These are phyloP conservation scores for Hymenoscyphus repandus DNA, from an alignment of 2,329 filamentous ascomycete genomes.

Conservation along the genomic window DNA sequence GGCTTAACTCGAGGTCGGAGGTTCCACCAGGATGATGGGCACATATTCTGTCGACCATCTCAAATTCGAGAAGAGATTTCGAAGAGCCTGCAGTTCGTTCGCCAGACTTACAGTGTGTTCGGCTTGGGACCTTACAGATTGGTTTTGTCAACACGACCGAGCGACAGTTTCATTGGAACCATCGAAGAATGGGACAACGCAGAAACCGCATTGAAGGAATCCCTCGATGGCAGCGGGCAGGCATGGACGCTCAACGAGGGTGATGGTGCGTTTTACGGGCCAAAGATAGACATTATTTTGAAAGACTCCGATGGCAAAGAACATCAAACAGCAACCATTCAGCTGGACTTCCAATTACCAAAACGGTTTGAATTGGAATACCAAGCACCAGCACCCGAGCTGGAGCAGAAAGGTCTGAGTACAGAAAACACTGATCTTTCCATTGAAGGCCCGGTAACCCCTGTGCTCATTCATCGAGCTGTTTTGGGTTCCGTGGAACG, in stretches of 20 bases:
- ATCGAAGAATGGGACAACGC: constrained; percentile 64
- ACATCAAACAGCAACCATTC: constrained; percentile 83
- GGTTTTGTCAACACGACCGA: constrained; percentile 72
- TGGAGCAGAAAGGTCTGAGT: constrained; percentile 48
- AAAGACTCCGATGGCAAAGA: constrained; percentile 77
- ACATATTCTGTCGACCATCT: constrained; percentile 78
- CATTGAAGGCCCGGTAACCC: constrained; percentile 55
- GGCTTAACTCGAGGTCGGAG: constrained; percentile 79
- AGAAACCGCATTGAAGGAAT: constrained; percentile 59
- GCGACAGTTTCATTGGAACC: constrained; percentile 71
- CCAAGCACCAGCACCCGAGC: constrained; percentile 59
- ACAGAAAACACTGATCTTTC: constrained; percentile 44
- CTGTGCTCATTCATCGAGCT: constrained; percentile 80
- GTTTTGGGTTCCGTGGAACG: constrained; percentile 81
- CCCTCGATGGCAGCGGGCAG: constrained; percentile 58
- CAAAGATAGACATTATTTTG: constrained; percentile 84
- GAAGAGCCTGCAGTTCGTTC: constrained; percentile 68
- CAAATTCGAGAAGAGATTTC: constrained; percentile 73
- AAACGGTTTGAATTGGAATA: constrained; percentile 77
- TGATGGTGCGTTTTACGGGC: constrained; percentile 86
- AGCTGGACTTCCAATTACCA: constrained; percentile 85
- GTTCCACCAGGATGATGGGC: constrained; percentile 87
- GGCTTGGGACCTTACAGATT: constrained; percentile 68
- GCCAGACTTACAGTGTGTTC: constrained; percentile 65
- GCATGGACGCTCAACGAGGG: constrained; percentile 72